These are phyloP conservation scores for Coniochaeta ligniaria DNA, from an alignment of 2,329 filamentous ascomycete species.

Conservation along the genomic window DNA sequence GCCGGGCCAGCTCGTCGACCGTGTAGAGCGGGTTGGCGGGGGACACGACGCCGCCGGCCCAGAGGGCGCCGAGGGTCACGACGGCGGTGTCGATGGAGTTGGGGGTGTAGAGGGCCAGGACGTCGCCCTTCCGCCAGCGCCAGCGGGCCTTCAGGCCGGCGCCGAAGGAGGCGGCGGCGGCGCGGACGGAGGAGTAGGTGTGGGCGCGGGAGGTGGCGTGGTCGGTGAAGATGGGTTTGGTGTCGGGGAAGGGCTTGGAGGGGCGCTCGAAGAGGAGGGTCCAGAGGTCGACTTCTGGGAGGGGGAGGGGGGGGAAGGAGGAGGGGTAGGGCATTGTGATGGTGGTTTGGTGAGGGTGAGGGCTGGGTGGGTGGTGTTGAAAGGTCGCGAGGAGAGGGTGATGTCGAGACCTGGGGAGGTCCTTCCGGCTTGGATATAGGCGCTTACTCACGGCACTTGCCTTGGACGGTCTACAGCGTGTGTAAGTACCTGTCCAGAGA, in stretches of 20 bases:
- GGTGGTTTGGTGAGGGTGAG: not conserved
- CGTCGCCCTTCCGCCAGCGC: slow-evolving; percentile 77
- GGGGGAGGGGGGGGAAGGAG: slow-evolving; percentile 53
- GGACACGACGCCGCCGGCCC: slow-evolving; percentile 76
- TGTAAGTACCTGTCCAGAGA: not conserved
- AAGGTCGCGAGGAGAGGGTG: not conserved
- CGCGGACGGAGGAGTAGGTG: slow-evolving; percentile 61
- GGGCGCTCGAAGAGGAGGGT: slow-evolving; percentile 66
- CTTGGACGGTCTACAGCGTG: not conserved
- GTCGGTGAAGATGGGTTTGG: slow-evolving; percentile 77
- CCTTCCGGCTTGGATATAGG: not conserved
- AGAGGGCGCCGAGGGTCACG: slow-evolving; percentile 70
- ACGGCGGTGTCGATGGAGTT: slow-evolving; percentile 80
- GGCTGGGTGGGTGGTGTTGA: no score
- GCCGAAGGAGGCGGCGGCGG: slow-evolving; percentile 67
- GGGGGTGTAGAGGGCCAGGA: slow-evolving; percentile 74
- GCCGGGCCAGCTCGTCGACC: slow-evolving; percentile 73
- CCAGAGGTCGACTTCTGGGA: slow-evolving; percentile 76
- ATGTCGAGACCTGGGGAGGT: not conserved
- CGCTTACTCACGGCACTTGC: not conserved
- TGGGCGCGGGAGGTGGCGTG: slow-evolving; percentile 61
- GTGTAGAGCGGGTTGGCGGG: slow-evolving; percentile 88
- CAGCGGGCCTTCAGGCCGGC: slow-evolving; percentile 67
- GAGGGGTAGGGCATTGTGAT: slow-evolving; percentile 66
- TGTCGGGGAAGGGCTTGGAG: slow-evolving; percentile 57